A percentile compares a stretch with the other conserved stretches of the same genome.
These are phyloP conservation scores for Brassica cretica DNA, from an alignment of 345 rosid species.

Conservation along the genomic window DNA sequence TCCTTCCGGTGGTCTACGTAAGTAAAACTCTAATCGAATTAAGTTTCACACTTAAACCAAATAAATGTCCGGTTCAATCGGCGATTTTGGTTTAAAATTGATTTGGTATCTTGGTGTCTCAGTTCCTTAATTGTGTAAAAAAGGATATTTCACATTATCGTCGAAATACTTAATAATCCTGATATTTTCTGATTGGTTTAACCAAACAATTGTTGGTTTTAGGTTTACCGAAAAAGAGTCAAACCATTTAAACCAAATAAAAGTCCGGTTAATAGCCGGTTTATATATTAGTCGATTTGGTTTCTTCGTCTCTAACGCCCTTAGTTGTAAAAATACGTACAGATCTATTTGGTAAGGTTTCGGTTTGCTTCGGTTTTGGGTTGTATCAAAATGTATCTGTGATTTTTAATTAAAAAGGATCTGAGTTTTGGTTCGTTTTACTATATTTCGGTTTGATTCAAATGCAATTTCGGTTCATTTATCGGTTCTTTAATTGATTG, in stretches of 20 bases:
- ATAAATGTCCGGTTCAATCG: background rate
- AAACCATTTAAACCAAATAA: background rate
- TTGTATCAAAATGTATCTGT: background rate
- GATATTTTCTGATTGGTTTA: background rate
- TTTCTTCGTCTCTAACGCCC: background rate
- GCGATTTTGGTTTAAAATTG: background rate
- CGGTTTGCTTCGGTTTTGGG: background rate
- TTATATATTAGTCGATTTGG: background rate
- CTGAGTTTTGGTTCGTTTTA: background rate
- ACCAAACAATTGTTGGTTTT: background rate
- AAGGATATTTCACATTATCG: background rate
- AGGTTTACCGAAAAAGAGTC: background rate
- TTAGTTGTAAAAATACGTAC: background rate
- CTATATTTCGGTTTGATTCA: background rate
- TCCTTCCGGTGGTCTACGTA: slow-evolving; percentile 92
- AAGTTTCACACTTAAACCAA: background rate
- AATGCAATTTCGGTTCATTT: background rate
- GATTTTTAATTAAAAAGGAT: background rate
- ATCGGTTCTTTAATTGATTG: background rate
- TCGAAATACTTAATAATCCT: background rate
- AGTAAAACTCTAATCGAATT: slow-evolving; percentile 37
- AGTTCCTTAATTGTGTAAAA: background rate
- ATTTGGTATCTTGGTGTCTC: background rate
- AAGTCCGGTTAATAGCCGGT: background rate
- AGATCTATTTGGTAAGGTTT: background rate